Evolutionary conservation across 495 filamentous ascomycete genomes (phyloP), one percentile per base, ranked within the genome.

Genomic region (Penicillium soppii): DNA sequence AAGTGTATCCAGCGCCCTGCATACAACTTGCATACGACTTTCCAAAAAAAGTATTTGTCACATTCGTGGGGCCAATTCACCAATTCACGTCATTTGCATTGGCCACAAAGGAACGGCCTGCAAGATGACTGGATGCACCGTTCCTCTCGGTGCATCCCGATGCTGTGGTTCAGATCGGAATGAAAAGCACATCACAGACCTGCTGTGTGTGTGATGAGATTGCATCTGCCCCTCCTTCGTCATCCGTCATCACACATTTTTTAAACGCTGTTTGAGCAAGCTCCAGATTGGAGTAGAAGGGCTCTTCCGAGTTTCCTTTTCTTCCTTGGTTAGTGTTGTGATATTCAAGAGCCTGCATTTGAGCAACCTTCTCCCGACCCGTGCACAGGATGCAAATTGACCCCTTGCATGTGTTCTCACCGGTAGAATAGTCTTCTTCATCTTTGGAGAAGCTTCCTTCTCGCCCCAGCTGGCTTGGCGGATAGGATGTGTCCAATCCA

Each of bases 91-190:
- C 45, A 50, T 54, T 49, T 20, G 23, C 20, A 35, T 13, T 5
- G 19, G n/a, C 29, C 21, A 26, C 17, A 30, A 1, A 47, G 47
- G 60, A 39, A 51, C 47, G 22, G 47, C 37, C 41, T 42, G 44
- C 29, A 53, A 52, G 44, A 47, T 53, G 47, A 46, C 17, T 33
- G 43, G 21, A 32, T 22, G 15, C 32, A 36, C 54, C 37, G 39
- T 57, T 47, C 33, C 49, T 16, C 43, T 35, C 7, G 47, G 30
- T 46, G 44, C 39, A 40, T 47, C 41, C 53, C 53, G 51, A 65
- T 55, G 22, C 37, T 57, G 48, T 57, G 48, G 62, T 50, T 43
- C 36, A 60, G 53, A 65, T 65, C 59, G 44, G 53, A 58, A 62
- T 49, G 29, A 43, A 4, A 10, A 27, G 41, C 15, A 15, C 23